Base-by-base conservation (phyloP, 129 eudicot genomes). In the Calendula officinalis region DNA sequence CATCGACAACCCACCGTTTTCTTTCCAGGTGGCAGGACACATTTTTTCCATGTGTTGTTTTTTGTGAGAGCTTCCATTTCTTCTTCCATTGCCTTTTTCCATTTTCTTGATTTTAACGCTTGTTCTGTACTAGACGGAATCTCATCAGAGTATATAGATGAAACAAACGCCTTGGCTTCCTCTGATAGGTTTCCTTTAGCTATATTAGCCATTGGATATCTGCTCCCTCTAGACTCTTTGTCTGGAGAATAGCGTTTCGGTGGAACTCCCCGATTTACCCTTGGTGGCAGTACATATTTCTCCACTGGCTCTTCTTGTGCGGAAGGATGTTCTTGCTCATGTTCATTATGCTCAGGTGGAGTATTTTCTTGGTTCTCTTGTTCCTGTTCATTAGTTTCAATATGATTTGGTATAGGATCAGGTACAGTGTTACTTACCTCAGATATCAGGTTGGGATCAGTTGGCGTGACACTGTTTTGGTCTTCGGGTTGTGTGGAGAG, bases 401-500 rank as follows among this genome's bases (percentile, higher is more conserved):
- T 48, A 15, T 5, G 53, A 48, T 12, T 11, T 3, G 53, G 13
- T 44, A 44, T 44, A 44, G 49, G 53, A 11, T 14, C 10, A 44
- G 49, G 53, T 11, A 16, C 10, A 48, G 53, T 13, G 16, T 13
- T 48, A 13, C 53, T 48, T 48, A 48, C 53, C 53, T 48, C 53
- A 2, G 53, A 6, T 48, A 48, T 48, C 53, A 48, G 53, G 53
- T 11, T 48, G 22, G 53, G 53, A 13, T 11, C 3, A 44, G 14
- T 44, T 44, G 11, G 49, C 13, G 49, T 44, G 54, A 14, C 54
- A 48, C 16, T 48, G 54, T 10, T 7, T 6, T 48, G 54, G 22
- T 48, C 54, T 48, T 48, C 54, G 22, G 16, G 16, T 48, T 48
- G 54, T 48, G 54, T 48, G 54, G 54, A 44, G 49, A 44, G 49